Conservation (phyloP, 228 moss, liverwort and hornwort genomes). For the Sphagnum fallax region DNA sequence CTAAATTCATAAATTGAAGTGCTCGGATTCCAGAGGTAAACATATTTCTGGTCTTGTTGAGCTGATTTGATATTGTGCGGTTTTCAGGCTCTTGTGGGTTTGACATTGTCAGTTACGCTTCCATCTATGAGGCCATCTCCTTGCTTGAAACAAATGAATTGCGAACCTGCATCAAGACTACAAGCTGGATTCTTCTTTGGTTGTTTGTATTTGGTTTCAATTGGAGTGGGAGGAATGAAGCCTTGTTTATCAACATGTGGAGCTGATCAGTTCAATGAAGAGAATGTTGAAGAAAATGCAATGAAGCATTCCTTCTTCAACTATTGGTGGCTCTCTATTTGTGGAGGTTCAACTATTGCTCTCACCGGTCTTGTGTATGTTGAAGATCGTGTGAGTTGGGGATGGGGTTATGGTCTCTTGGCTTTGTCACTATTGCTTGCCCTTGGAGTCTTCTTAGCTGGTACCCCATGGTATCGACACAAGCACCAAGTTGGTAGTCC, state of each 20-base stretch:
- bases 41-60: no score
- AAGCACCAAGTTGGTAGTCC: slow-evolving; percentile 37
- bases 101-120: slow-evolving; percentile 36
- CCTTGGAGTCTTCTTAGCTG: slow-evolving; percentile 13
- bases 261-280: slow-evolving; percentile 36
- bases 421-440: slow-evolving; percentile 20
- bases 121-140: slow-evolving; percentile 33
- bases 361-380: slow-evolving; percentile 41
- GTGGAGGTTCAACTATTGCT: slow-evolving; percentile 30
- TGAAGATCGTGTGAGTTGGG: slow-evolving; percentile 49
- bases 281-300: slow-evolving; percentile 28
- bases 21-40: no score
- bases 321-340: slow-evolving; percentile 37
- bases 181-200: slow-evolving; percentile 21
- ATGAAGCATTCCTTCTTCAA: slow-evolving; percentile 61
- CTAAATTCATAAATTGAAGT: no score
- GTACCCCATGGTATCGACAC: slow-evolving; percentile 28
- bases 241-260: slow-evolving; percentile 39
- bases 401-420: slow-evolving; percentile 38
- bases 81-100: slow-evolving; percentile 36
- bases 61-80: no score
- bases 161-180: slow-evolving; percentile 5
- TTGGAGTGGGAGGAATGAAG: slow-evolving; percentile 35
- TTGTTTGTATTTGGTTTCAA: slow-evolving; percentile 36
- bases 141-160: slow-evolving; percentile 8